Evolutionary conservation across 805 yeast genomes (phyloP).

Genomic region (Saccharomycopsis fodiens): DNA sequence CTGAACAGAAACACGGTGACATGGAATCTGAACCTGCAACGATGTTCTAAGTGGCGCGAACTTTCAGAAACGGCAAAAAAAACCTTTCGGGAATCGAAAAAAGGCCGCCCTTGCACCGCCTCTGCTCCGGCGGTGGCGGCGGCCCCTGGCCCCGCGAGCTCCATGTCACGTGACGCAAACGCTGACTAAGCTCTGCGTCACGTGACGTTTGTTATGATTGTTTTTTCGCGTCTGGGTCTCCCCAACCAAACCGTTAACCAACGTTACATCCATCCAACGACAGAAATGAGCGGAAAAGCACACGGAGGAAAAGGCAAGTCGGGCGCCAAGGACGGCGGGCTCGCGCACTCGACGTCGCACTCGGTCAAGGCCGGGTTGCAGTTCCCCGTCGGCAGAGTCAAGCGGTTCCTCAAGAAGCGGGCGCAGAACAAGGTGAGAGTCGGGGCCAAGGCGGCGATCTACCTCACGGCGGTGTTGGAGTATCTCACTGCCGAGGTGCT

Average conservation of each 20-base stretch:
- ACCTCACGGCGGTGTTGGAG: constrained; percentile 91
- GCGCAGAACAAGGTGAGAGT: constrained; percentile 82
- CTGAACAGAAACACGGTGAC: too few species aligned
- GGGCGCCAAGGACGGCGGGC: constrained; percentile 62
- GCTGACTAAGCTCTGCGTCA: too few species aligned
- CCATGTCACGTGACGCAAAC: too few species aligned
- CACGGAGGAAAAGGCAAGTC: constrained; percentile 97
- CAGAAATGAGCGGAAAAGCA: constrained; percentile 85
- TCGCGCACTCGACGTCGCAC: constrained; percentile 42
- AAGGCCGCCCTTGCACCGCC: too few species aligned
- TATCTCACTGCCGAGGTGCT: constrained; percentile 94
- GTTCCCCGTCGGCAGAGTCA: constrained; percentile 98
- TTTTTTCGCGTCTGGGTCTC: constrained; percentile 9
- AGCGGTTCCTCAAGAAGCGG: constrained; percentile 86
- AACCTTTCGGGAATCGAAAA: too few species aligned
- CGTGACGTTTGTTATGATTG: constrained; percentile 9
- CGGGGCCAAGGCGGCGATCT: constrained; percentile 87
- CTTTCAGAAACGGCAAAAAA: too few species aligned
- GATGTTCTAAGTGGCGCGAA: too few species aligned
- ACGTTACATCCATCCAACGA: neutral
- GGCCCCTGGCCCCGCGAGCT: too few species aligned
- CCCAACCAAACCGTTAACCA: neutral
- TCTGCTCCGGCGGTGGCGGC: too few species aligned
- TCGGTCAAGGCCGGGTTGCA: constrained; percentile 92
- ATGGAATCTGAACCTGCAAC: too few species aligned